Conservation (phyloP, 2,329 filamentous ascomycete genomes). For the Cercospora beticola region DNA sequence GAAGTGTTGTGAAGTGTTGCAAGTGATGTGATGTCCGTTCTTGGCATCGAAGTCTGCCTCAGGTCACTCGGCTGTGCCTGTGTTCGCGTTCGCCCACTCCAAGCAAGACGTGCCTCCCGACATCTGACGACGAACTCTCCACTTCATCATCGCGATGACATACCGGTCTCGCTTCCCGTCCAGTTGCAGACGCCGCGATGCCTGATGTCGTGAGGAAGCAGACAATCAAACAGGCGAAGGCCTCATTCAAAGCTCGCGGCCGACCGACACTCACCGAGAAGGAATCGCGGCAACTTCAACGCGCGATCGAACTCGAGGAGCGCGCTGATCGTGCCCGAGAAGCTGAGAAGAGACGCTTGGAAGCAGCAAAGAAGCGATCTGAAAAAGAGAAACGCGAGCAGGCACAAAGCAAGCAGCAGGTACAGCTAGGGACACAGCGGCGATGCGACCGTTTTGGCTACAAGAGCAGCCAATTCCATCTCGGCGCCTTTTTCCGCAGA, state of each 20-base stretch:
- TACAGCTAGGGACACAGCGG: constrained; percentile 35
- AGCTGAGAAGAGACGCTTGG: constrained; percentile 35
- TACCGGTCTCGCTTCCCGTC: neutral
- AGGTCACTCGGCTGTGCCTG: neutral
- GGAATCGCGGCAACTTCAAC: constrained; percentile 38
- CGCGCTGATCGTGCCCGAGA: constrained; percentile 38
- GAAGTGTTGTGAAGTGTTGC: neutral
- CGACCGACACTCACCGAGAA: constrained; percentile 34
- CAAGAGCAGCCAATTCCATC: constrained; percentile 39
- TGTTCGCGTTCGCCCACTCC: neutral
- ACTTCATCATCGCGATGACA: neutral
- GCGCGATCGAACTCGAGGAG: constrained; percentile 37
- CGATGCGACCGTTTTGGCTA: constrained; percentile 38
- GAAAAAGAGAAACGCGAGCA: constrained; percentile 30
- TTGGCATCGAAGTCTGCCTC: neutral
- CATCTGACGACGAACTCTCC: neutral
- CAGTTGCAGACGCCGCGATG: constrained; percentile 14
- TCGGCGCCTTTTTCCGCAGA: constrained; percentile 38
- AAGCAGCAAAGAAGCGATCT: constrained; percentile 33
- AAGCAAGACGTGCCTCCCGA: neutral
- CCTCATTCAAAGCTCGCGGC: constrained; percentile 38
- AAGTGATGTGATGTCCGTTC: neutral
- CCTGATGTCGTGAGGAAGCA: constrained; percentile 28
- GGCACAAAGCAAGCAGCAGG: constrained; percentile 20
- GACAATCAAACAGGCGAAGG: constrained; percentile 41